Base-by-base conservation (phyloP, 1,139 yeast species). In the Taiozyma sp. region DNA sequence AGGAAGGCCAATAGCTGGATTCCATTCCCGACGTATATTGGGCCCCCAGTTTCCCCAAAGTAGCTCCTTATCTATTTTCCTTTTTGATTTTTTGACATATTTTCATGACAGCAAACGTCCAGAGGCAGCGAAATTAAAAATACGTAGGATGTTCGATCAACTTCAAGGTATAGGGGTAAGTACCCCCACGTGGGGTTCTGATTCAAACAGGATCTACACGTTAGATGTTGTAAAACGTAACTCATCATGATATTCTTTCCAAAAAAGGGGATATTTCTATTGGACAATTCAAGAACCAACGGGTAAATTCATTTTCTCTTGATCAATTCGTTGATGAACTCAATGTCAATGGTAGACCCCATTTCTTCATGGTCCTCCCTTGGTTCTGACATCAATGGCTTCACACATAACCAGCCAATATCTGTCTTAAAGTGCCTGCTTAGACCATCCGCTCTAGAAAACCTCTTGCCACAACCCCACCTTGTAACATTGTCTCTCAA, bases 401-500 rank as follows among this genome's bases (percentile, higher is more conserved):
- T 70, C 50, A 80, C 77, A 60, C 84, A 80, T 12, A 74, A 60
- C 79, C 83, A 78, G 2, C 85, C 85, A 1, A 82, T 75, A 52
- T 79, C 84, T 3, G 84, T 79, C 51, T 82, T 69, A 57, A 80
- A 80, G 61, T 80, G 85, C 55, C 84, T 71, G 8, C 80, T 74
- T 48, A 80, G 69, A 1, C 84, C 85, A 61, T 80, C 85, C 30
- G 80, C 74, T 43, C 84, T 64, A 8, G 84, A 83, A 65, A 80
- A 80, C 54, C 72, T 72, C 66, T 78, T 78, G 30, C 82, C 81
- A 64, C 84, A 80, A 1, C 85, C 85, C 85, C 84, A 80, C 46
- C 54, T 57, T 1, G 82, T 77, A 19, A 61, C 64, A 0, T 82
- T 82, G 57, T 80, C 81, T 51, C 71, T 73, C 54, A 80, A 65